A percentile compares a stretch with the other conserved stretches of the same genome.
These are phyloP conservation scores for Mucor sp. DNA, from an alignment of 371 early-diverging fungal species.

Conservation along the genomic window DNA sequence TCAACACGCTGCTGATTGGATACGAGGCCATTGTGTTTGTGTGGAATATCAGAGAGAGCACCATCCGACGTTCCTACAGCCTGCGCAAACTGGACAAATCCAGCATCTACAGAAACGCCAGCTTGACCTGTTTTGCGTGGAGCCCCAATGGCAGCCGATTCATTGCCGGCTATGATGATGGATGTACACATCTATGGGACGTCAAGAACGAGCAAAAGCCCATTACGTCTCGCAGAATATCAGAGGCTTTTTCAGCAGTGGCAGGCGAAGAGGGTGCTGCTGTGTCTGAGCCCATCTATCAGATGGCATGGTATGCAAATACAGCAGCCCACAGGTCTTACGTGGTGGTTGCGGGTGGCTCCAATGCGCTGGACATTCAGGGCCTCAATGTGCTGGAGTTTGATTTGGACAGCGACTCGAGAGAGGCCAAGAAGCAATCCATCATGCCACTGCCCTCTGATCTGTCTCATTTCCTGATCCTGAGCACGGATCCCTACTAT, in stretches of 20 bases:
- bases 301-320: constrained; percentile 53
- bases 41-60: constrained; percentile 53
- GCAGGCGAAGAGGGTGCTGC: not conserved
- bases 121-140: constrained; percentile 50
- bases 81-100: constrained; percentile 15
- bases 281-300: constrained; percentile 49
- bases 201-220: constrained; percentile 42
- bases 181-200: constrained; percentile 57
- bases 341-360: constrained; percentile 53
- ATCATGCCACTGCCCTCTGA: constrained; percentile 47
- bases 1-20: constrained; percentile 54
- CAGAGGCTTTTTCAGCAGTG: constrained; percentile 32
- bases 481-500: constrained; percentile 48
- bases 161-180: constrained; percentile 61
- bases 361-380: constrained; percentile 27
- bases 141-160: constrained; percentile 54
- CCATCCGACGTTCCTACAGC: constrained; percentile 34
- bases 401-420: constrained; percentile 40
- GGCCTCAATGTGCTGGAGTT: constrained; percentile 53
- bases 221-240: constrained; percentile 42
- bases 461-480: constrained; percentile 52
- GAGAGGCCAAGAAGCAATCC: constrained; percentile 48
- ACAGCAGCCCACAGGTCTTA: constrained; percentile 36
- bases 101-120: constrained; percentile 30
- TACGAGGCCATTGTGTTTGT: constrained; percentile 50